phyloP scores from a whole-genome alignment of 352 stramenopile species.

The Pythium volutum region DNA sequence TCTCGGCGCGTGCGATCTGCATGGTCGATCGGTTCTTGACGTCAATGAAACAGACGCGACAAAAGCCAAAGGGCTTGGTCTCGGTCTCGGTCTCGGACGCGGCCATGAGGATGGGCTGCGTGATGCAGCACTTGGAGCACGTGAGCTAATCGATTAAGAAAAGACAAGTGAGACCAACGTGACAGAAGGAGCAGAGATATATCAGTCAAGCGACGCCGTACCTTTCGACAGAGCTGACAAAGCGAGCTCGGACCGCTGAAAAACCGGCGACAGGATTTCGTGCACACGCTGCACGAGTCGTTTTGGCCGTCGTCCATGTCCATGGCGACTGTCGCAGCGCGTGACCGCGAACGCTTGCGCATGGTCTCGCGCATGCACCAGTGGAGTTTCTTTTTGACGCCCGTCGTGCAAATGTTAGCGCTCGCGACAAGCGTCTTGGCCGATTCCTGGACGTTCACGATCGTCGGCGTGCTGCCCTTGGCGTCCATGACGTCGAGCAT shows the following conservation, averaged over 20 bases:
- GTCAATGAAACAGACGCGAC: slow-evolving; percentile 18
- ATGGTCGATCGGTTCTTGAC: slow-evolving; percentile 19
- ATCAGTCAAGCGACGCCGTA: not conserved
- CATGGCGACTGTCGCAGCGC: not conserved
- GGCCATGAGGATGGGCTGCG: slow-evolving; percentile 20
- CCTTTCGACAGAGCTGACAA: slow-evolving; percentile 23
- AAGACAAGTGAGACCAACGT: not conserved
- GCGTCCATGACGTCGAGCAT: slow-evolving; percentile 43
- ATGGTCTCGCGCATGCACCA: slow-evolving; percentile 38
- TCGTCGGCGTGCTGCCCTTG: slow-evolving; percentile 32
- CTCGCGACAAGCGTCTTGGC: slow-evolving; percentile 30
- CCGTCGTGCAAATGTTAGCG: slow-evolving; percentile 32
- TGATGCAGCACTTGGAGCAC: slow-evolving; percentile 23
- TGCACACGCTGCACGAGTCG: slow-evolving; percentile 15
- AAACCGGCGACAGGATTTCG: slow-evolving; percentile 11
- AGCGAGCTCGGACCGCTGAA: slow-evolving; percentile 16
- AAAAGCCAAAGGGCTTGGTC: slow-evolving; percentile 18
- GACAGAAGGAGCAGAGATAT: not conserved
- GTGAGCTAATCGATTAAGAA: not conserved
- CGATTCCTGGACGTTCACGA: slow-evolving; percentile 43
- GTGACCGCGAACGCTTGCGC: slow-evolving; percentile 11
- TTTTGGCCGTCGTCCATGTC: slow-evolving; percentile 15
- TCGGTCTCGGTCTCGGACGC: slow-evolving; percentile 11
- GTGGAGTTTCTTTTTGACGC: slow-evolving; percentile 53
- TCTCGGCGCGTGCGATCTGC: slow-evolving; percentile 13